phyloP scores from a whole-genome alignment of 228 moss, liverwort and hornwort genomes.

The Sphagnum fallax region DNA sequence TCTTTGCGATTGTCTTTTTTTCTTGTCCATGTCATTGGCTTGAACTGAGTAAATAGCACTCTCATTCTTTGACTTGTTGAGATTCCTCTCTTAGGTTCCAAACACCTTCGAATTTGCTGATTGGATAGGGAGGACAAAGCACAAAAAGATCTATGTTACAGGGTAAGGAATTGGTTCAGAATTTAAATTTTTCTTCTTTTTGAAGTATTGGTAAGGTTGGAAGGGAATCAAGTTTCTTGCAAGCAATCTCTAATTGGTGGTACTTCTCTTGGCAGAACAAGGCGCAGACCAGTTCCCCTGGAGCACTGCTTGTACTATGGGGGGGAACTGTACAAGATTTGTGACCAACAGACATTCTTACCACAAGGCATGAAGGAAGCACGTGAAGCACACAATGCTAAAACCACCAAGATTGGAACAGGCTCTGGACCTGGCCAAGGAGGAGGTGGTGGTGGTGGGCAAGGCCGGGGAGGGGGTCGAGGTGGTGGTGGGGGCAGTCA shows the following conservation, averaged over 20 bases:
- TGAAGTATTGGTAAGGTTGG: neutral
- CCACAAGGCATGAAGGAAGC: constrained; percentile 82
- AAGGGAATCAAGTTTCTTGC: neutral
- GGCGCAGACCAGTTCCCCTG: constrained; percentile 87
- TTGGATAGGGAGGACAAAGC: constrained; percentile 97
- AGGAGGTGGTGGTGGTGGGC: constrained; percentile 40
- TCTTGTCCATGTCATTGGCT: no score
- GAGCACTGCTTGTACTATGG: constrained; percentile 93
- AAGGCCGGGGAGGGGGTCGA: constrained; percentile 59
- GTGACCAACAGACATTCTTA: constrained; percentile 73
- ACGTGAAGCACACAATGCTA: constrained; percentile 73
- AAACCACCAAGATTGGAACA: constrained; percentile 56
- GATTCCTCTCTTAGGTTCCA: constrained; percentile 47
- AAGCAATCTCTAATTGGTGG: no score
- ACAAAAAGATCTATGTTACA: constrained; percentile 92
- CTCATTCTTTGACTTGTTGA: no score
- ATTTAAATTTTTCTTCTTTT: neutral
- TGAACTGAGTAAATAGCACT: no score
- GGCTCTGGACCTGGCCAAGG: constrained; percentile 32
- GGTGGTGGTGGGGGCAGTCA: constrained; percentile 37
- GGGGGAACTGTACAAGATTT: constrained; percentile 90
- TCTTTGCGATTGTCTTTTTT: no score
- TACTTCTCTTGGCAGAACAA: constrained; percentile 41
- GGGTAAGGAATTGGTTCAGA: constrained; percentile 31
- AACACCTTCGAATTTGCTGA: constrained; percentile 99